These are phyloP conservation scores for Leptoxyphium fumago DNA, from an alignment of 2,329 filamentous ascomycete genomes.

Conservation along the genomic window DNA sequence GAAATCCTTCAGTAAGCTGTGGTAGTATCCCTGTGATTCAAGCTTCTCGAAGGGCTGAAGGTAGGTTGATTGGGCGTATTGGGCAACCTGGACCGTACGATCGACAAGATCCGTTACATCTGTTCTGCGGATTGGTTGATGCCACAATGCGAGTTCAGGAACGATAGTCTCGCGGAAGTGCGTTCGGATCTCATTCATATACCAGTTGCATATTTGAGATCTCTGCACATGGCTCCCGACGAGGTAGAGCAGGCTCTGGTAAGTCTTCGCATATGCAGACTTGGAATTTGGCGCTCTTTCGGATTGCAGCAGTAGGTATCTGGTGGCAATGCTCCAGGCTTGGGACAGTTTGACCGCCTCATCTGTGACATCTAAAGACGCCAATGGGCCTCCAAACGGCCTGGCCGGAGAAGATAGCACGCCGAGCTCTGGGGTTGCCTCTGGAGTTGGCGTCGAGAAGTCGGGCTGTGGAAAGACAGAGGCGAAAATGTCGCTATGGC, in stretches of 20 bases:
- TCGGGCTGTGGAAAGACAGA: slow-evolving; percentile 31
- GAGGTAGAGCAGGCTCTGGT: slow-evolving; percentile 1
- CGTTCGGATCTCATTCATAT: slow-evolving; percentile 26
- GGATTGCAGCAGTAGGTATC: slow-evolving; percentile 12
- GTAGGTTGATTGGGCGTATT: slow-evolving; percentile 24
- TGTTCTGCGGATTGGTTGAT: slow-evolving; percentile 9
- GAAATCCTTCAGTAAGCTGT: slow-evolving; percentile 46
- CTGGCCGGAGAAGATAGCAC: slow-evolving; percentile 21
- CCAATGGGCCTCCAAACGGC: slow-evolving; percentile 24
- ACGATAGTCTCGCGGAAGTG: slow-evolving; percentile 25
- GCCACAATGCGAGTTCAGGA: slow-evolving; percentile 11
- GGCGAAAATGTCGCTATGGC: slow-evolving; percentile 20
- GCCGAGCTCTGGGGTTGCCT: slow-evolving; percentile 29
- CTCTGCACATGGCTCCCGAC: slow-evolving; percentile 9
- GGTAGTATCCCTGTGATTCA: slow-evolving; percentile 44
- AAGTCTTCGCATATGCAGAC: slow-evolving; percentile 2
- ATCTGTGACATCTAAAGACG: slow-evolving; percentile 10
- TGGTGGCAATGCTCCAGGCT: slow-evolving; percentile 33
- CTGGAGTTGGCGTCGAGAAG: slow-evolving; percentile 29
- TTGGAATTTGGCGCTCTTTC: background rate
- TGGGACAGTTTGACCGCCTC: slow-evolving; percentile 23
- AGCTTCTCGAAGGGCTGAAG: slow-evolving; percentile 25
- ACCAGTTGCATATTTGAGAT: slow-evolving; percentile 28
- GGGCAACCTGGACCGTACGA: slow-evolving; percentile 22
- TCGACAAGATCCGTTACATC: slow-evolving; percentile 20